A percentile compares a stretch with the other conserved stretches of the same genome.
phyloP scores from a whole-genome alignment of 208 protist species.

The Porcisia deanei region DNA sequence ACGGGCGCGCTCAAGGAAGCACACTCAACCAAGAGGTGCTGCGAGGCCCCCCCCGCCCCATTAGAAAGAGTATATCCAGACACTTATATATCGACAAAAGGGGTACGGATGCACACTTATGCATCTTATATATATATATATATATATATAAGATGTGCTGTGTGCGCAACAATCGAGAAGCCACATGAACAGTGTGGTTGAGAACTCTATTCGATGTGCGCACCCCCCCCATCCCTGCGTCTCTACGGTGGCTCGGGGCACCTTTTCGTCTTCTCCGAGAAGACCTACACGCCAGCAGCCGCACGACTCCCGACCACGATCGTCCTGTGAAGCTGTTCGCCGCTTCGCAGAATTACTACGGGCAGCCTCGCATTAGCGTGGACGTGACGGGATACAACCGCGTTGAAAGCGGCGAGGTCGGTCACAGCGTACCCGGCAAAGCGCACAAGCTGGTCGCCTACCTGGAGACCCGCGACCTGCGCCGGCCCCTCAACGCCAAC shows the following conservation, averaged over 20 bases:
- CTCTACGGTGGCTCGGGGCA: neutral
- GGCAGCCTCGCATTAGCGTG: conserved; percentile 47
- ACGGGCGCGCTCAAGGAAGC: neutral
- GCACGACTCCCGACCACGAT: conserved; percentile 34
- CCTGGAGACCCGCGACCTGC: conserved; percentile 53
- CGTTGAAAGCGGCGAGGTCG: conserved; percentile 84
- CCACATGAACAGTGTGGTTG: no score
- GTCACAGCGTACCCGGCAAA: conserved; percentile 87
- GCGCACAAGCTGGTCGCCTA: conserved; percentile 70
- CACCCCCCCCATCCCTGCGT: no score
- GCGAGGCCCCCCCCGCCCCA: no score
- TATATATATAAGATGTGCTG: no score
- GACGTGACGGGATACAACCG: conserved; percentile 75
- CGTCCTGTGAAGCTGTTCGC: conserved; percentile 27
- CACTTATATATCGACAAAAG: no score
- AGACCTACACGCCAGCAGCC: neutral
- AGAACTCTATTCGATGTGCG: no score
- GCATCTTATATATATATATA: neutral
- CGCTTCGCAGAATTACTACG: conserved; percentile 54
- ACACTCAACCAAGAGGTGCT: neutral
- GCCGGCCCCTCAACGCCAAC: conserved; percentile 53
- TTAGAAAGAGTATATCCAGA: no score
- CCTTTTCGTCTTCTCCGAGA: neutral
- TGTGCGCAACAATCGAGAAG: no score
- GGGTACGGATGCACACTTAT: no score